A percentile compares a stretch with the other conserved stretches of the same genome.
Conservation (phyloP, 306 rosid species). For the Trichosanthes truncata region DNA sequence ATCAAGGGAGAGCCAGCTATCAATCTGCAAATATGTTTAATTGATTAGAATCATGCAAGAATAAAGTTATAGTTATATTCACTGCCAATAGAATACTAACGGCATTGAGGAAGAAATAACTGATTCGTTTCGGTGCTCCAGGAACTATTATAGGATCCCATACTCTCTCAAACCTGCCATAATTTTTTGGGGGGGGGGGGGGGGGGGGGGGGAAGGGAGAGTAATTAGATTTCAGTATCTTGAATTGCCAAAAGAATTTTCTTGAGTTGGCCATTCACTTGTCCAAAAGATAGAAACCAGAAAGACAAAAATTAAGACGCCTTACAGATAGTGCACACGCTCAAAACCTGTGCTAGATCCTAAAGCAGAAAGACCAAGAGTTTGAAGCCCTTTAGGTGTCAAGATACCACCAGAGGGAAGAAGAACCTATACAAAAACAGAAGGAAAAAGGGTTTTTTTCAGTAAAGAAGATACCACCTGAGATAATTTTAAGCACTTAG, state of each 20-base stretch:
- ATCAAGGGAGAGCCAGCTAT: slow-evolving; percentile 38
- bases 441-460: not conserved
- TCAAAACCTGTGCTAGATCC: slow-evolving; percentile 83
- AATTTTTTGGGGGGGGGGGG: no score
- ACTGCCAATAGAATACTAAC: slow-evolving; percentile 41
- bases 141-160: slow-evolving; percentile 91
- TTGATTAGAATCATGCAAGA: slow-evolving; percentile 15
- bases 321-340: slow-evolving; percentile 86
- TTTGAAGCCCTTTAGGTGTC: slow-evolving; percentile 82
- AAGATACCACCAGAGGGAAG: slow-evolving; percentile 95
- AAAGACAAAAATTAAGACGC: not conserved
- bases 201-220: not conserved
- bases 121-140: slow-evolving; percentile 63
- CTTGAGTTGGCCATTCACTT: not conserved
- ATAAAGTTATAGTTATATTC: slow-evolving; percentile 9
- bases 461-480: not conserved
- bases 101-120: slow-evolving; percentile 55
- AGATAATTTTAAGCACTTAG: slow-evolving; percentile 7
- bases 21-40: slow-evolving; percentile 46
- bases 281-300: not conserved
- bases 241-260: not conserved
- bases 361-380: slow-evolving; percentile 68
- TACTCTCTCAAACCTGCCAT: slow-evolving; percentile 69
- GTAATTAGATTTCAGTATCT: not conserved
- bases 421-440: slow-evolving; percentile 38